These are phyloP conservation scores for Apiotrichum sp. DNA, from an alignment of 1,284 basidiomycete genomes.

Conservation along the genomic window DNA sequence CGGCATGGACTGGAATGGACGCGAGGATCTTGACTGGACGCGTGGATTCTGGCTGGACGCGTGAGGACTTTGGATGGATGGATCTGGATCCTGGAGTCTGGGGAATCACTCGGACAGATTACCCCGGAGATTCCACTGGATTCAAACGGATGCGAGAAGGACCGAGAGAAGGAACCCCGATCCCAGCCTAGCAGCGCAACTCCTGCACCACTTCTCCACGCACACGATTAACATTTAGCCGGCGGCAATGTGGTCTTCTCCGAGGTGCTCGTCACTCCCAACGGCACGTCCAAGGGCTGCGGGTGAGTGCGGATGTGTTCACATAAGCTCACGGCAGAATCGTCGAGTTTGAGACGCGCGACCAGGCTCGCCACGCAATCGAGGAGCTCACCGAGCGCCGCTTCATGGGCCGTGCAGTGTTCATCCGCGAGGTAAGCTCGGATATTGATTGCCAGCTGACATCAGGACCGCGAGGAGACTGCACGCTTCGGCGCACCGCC, in stretches of 20 bases:
- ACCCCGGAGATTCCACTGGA: too few relatives aligned
- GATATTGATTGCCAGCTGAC: background rate
- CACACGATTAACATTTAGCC: slow-evolving; percentile 52
- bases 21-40: too few relatives aligned
- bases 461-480: slow-evolving; percentile 88
- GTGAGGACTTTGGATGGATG: too few relatives aligned
- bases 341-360: slow-evolving; percentile 78
- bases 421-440: slow-evolving; percentile 78
- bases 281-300: slow-evolving; percentile 95
- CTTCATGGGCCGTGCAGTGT: slow-evolving; percentile 84
- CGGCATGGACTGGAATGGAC: too few relatives aligned
- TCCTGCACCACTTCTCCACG: background rate
- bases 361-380: slow-evolving; percentile 78
- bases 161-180: background rate
- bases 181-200: background rate
- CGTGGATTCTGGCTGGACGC: too few relatives aligned
- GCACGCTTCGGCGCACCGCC: slow-evolving; percentile 89
- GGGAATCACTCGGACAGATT: too few relatives aligned
- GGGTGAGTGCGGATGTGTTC: slow-evolving; percentile 59
- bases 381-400: slow-evolving; percentile 79
- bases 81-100: too few relatives aligned
- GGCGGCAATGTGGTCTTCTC: slow-evolving; percentile 86
- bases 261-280: slow-evolving; percentile 94
- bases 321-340: slow-evolving; percentile 55
- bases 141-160: too few relatives aligned